Conservation (phyloP, 805 yeast genomes). For the Aciculoconidium aculeatum region DNA sequence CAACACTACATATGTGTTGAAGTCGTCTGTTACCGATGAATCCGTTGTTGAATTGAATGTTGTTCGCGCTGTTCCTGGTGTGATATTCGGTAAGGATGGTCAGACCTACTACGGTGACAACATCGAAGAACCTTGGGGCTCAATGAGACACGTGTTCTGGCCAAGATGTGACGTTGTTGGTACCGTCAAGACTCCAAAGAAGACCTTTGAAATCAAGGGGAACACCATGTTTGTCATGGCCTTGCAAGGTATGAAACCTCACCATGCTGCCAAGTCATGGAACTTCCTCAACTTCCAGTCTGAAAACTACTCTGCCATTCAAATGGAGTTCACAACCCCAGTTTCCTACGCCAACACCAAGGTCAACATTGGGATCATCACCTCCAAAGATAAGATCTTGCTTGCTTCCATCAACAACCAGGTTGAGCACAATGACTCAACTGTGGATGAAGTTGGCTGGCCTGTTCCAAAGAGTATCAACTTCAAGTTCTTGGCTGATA, state of each 20-base stretch:
- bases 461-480: slow-evolving; percentile 67
- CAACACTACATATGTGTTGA: slow-evolving; percentile 42
- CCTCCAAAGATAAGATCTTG: slow-evolving; percentile 57
- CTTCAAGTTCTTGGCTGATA: slow-evolving; percentile 49
- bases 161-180: slow-evolving; percentile 80
- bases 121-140: slow-evolving; percentile 85
- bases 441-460: slow-evolving; percentile 85
- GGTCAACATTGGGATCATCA: slow-evolving; percentile 73
- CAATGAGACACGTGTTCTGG: slow-evolving; percentile 96
- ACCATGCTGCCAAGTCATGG: slow-evolving; percentile 97
- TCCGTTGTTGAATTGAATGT: slow-evolving; percentile 66
- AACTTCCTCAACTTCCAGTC: slow-evolving; percentile 89
- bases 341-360: slow-evolving; percentile 77
- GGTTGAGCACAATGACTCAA: slow-evolving; percentile 45
- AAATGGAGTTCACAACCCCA: slow-evolving; percentile 96
- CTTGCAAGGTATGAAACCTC: slow-evolving; percentile 98
- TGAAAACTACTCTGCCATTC: slow-evolving; percentile 61
- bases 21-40: slow-evolving; percentile 62
- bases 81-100: slow-evolving; percentile 88
- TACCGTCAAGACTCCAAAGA: slow-evolving; percentile 35
- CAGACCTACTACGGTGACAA: slow-evolving; percentile 83
- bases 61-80: slow-evolving; percentile 63
- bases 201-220: slow-evolving; percentile 37
- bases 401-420: slow-evolving; percentile 61
- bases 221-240: slow-evolving; percentile 89